These are phyloP conservation scores for Aureobasidium sp. DNA, from an alignment of 2,329 filamentous ascomycete species.

Conservation along the genomic window DNA sequence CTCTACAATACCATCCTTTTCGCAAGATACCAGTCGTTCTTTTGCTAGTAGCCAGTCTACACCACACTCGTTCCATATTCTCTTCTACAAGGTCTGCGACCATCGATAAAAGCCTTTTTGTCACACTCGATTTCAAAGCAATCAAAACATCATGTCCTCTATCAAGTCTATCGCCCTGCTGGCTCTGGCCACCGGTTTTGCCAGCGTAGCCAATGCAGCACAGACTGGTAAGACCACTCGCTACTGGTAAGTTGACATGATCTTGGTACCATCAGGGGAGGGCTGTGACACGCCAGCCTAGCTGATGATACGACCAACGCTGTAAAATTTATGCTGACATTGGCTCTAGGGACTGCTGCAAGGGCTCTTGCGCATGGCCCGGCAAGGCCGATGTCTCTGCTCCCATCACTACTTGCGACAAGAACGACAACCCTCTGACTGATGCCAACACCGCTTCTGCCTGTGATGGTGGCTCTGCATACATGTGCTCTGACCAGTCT, in stretches of 20 bases:
- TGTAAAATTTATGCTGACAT: neutral
- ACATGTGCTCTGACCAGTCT: conserved; percentile 54
- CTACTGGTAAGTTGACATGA: conserved; percentile 27
- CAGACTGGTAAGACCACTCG: conserved; percentile 30
- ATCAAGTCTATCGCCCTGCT: conserved; percentile 21
- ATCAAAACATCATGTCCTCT: conserved; percentile 13
- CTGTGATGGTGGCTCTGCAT: conserved; percentile 53
- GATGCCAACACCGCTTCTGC: conserved; percentile 44
- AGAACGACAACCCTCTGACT: conserved; percentile 47
- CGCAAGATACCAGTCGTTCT: conserved; percentile 4
- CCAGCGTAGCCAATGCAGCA: conserved; percentile 20
- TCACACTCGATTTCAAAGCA: neutral
- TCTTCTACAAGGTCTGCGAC: conserved; percentile 10
- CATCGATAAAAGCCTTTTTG: neutral
- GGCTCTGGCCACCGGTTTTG: conserved; percentile 22
- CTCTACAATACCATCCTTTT: neutral
- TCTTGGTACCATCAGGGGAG: neutral
- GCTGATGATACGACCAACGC: neutral
- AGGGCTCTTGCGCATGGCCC: conserved; percentile 57
- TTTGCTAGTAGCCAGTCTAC: conserved; percentile 6
- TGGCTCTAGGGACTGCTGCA: conserved; percentile 54
- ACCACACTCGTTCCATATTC: neutral
- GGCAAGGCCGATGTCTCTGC: conserved; percentile 47
- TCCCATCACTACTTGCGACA: conserved; percentile 50
- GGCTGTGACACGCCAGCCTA: neutral